Evolutionary conservation across 805 yeast genomes (phyloP).

Genomic region (Pichia scutulata): DNA sequence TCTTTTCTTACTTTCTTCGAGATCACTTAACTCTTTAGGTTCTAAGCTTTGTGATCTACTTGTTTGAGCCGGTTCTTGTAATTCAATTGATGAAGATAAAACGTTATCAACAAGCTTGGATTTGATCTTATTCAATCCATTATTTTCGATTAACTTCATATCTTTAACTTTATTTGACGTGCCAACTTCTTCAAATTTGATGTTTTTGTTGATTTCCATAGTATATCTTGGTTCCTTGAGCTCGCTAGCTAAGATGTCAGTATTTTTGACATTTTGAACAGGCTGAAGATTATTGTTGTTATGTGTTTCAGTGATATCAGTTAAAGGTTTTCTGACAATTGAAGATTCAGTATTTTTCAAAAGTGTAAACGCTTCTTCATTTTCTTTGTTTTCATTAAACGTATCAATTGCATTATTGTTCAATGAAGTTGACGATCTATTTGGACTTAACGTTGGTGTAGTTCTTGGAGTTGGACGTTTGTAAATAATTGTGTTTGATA

Average conservation of each 20-base stretch:
- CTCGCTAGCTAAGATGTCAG: background rate
- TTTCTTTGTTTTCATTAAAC: background rate
- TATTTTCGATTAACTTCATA: background rate
- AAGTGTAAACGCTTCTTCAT: background rate
- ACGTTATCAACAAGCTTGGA: background rate
- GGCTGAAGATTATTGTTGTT: background rate
- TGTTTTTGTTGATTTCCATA: background rate
- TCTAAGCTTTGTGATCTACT: background rate
- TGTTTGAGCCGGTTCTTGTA: background rate
- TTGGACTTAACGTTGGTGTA: background rate
- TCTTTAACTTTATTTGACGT: background rate
- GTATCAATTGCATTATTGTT: background rate
- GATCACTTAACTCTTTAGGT: background rate
- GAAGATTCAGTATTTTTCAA: background rate
- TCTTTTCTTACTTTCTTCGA: conserved; percentile 6
- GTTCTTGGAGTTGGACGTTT: conserved; percentile 7
- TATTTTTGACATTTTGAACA: background rate
- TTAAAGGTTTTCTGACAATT: background rate
- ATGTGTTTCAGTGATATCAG: background rate
- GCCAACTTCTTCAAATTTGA: background rate
- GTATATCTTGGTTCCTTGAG: background rate
- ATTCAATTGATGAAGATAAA: background rate
- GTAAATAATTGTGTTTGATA: conserved; percentile 12
- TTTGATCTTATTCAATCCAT: background rate
- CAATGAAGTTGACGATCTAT: background rate